Evolutionary conservation across 768 basidiomycete species (phyloP).

Genomic region (Serendipita sp.): DNA sequence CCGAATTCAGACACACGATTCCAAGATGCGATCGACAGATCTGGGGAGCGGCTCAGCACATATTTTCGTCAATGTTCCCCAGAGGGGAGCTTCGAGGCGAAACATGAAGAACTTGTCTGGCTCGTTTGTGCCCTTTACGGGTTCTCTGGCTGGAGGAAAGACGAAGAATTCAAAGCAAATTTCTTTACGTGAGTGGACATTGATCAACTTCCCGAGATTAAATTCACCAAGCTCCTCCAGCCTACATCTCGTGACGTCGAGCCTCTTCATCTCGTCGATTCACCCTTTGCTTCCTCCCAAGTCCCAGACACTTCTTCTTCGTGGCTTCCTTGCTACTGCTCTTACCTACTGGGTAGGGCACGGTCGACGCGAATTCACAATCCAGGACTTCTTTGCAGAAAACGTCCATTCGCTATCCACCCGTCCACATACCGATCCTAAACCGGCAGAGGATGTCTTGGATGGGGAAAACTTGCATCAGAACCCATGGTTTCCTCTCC

Average conservation of each 20-base stretch:
- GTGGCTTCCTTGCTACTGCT: constrained; percentile 36
- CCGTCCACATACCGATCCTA: constrained; percentile 17
- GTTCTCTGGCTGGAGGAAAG: constrained; percentile 33
- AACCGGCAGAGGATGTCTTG: constrained; percentile 16
- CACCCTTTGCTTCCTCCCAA: constrained; percentile 25
- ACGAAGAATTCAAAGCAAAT: constrained; percentile 33
- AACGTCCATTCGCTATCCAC: constrained; percentile 13
- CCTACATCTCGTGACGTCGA: constrained; percentile 52
- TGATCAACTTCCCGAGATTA: background rate
- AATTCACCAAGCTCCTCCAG: constrained; percentile 20
- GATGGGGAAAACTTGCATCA: constrained; percentile 27
- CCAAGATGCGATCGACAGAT: constrained; percentile 9
- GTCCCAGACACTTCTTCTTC: constrained; percentile 39
- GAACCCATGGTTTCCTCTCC: constrained; percentile 44
- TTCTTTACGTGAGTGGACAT: constrained; percentile 39
- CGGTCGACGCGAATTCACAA: constrained; percentile 35
- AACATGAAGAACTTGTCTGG: constrained; percentile 52
- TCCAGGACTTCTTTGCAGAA: constrained; percentile 32
- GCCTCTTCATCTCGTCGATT: constrained; percentile 42
- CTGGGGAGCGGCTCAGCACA: constrained; percentile 15
- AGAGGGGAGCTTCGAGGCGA: constrained; percentile 18
- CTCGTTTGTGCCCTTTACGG: constrained; percentile 38
- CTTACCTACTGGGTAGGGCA: constrained; percentile 43
- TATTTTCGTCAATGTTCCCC: constrained; percentile 12
- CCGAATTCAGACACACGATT: constrained; percentile 7